Percentiles rank a stretch among this genome's conserved stretches.
Evolutionary conservation across 2,329 filamentous ascomycete species (phyloP).

Genomic region (Sporothrix inflata): DNA sequence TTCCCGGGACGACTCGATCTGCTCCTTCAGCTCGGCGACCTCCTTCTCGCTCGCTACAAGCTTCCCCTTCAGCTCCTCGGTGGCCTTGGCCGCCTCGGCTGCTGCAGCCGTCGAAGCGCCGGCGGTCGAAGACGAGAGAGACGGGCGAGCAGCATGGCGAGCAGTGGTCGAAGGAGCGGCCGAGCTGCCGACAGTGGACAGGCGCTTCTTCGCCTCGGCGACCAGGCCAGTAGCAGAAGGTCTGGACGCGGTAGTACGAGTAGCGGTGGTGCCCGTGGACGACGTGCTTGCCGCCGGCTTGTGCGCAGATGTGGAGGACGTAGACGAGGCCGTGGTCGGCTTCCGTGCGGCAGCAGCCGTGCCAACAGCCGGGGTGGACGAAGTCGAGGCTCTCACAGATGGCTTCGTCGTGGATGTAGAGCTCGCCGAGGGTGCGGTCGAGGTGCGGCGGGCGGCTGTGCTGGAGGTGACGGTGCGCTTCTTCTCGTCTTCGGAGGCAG

Average conservation of each 20-base stretch:
- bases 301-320: constrained; percentile 35
- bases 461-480: constrained; percentile 38
- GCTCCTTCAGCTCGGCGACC: constrained; percentile 59
- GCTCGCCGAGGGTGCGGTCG: constrained; percentile 36
- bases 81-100: constrained; percentile 55
- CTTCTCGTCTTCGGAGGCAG: constrained; percentile 45
- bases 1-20: constrained; percentile 59
- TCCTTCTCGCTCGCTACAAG: constrained; percentile 61
- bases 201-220: constrained; percentile 59
- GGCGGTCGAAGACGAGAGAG: constrained; percentile 36
- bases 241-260: constrained; percentile 41
- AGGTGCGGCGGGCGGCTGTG: constrained; percentile 41
- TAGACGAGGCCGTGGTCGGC: constrained; percentile 29
- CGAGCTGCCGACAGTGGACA: constrained; percentile 54
- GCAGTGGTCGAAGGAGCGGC: constrained; percentile 46
- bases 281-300: constrained; percentile 44
- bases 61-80: constrained; percentile 64
- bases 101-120: constrained; percentile 43
- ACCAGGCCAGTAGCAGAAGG: constrained; percentile 44
- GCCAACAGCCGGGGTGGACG: constrained; percentile 17
- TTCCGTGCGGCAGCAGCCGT: constrained; percentile 43
- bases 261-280: constrained; percentile 41
- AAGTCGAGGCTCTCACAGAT: constrained; percentile 10
- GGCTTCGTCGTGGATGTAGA: constrained; percentile 28
- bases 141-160: constrained; percentile 50